phyloP scores from a whole-genome alignment of 2,329 filamentous ascomycete species.

The Plectosphaerella sp. region DNA sequence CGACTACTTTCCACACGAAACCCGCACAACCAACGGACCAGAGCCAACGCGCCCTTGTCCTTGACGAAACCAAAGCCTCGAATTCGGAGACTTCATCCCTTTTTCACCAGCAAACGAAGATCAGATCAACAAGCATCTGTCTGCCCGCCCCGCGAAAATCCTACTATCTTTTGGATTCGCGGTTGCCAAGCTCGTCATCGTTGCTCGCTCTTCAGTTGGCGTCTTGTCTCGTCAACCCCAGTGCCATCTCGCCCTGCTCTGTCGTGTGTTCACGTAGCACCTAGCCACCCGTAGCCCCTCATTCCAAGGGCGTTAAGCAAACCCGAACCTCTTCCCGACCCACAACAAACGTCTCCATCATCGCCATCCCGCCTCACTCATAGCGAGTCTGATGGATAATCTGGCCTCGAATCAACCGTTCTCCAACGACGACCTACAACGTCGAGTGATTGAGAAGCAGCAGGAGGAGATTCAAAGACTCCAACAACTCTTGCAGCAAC shows the following conservation, averaged over 20 bases:
- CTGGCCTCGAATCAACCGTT: background rate
- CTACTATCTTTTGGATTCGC: too few species aligned
- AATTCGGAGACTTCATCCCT: background rate
- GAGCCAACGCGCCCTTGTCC: constrained; percentile 5
- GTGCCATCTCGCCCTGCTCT: too few species aligned
- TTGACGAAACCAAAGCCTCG: background rate
- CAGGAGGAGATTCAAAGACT: constrained; percentile 11
- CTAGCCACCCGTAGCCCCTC: background rate
- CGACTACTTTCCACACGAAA: constrained; percentile 2
- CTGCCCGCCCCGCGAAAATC: too few species aligned
- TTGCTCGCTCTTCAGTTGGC: too few species aligned
- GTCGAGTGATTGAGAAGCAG: constrained; percentile 10
- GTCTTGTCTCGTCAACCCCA: too few species aligned
- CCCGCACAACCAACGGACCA: background rate
- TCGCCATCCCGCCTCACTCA: background rate
- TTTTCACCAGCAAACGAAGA: too few species aligned
- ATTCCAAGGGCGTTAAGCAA: background rate
- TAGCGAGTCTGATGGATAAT: background rate
- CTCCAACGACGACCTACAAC: constrained; percentile 9
- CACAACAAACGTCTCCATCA: background rate
- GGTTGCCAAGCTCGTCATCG: too few species aligned
- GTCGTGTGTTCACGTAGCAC: background rate
- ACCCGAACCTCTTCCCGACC: background rate
- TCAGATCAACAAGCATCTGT: too few species aligned
- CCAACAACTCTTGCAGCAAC: constrained; percentile 5